These are phyloP conservation scores for Fusarium algeriense DNA, from an alignment of 2,329 filamentous ascomycete species.

Conservation along the genomic window DNA sequence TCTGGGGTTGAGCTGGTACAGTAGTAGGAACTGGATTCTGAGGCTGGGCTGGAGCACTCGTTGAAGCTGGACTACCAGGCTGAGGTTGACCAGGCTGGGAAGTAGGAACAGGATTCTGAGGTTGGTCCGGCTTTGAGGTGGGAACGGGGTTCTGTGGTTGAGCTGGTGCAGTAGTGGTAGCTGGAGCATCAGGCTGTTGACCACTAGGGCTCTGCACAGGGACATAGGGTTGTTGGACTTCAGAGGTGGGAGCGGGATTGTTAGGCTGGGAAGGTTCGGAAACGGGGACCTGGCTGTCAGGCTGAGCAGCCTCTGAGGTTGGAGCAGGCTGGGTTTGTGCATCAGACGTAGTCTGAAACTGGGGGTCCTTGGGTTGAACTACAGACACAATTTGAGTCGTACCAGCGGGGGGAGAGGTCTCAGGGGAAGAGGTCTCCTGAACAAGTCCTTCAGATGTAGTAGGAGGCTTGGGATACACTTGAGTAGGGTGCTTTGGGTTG, in stretches of 20 bases:
- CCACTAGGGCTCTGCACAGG: slow-evolving; percentile 15
- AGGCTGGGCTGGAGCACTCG: background rate
- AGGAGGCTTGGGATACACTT: slow-evolving; percentile 9
- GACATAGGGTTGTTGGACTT: slow-evolving; percentile 15
- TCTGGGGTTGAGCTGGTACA: too few species aligned
- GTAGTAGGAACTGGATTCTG: background rate
- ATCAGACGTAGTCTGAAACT: slow-evolving; percentile 12
- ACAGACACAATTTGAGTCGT: slow-evolving; percentile 37
- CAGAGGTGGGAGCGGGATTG: slow-evolving; percentile 18
- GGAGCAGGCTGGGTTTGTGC: slow-evolving; percentile 18
- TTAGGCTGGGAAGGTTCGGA: slow-evolving; percentile 28
- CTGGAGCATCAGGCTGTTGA: slow-evolving; percentile 16
- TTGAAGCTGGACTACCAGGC: background rate
- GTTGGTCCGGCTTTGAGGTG: slow-evolving; percentile 17
- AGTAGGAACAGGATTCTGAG: slow-evolving; percentile 1
- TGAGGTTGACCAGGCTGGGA: slow-evolving; percentile 4
- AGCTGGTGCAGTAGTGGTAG: slow-evolving; percentile 3
- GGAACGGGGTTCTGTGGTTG: slow-evolving; percentile 9
- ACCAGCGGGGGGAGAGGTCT: slow-evolving; percentile 10
- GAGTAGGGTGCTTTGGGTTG: slow-evolving; percentile 19
- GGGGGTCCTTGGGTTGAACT: slow-evolving; percentile 28
- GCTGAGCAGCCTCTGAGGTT: slow-evolving; percentile 28
- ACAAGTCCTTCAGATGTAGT: background rate
- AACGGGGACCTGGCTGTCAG: slow-evolving; percentile 4
- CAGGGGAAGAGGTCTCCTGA: slow-evolving; percentile 8